Conservation (phyloP, 2,329 filamentous ascomycete genomes). For the Cryphonectria radicalis region DNA sequence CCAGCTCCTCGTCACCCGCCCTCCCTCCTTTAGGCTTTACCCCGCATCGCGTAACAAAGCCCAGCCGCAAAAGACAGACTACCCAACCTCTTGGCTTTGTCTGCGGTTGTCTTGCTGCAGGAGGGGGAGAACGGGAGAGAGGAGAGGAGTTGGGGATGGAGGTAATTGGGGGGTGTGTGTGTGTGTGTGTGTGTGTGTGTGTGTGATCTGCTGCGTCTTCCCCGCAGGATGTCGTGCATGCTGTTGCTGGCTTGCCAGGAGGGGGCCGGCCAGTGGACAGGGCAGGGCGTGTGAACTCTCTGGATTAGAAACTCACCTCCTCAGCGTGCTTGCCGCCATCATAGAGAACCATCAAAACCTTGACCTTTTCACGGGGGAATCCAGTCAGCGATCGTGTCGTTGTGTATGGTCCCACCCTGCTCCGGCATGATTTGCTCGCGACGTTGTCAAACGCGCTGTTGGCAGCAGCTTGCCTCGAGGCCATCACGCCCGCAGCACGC, state of each 20-base stretch:
- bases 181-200: neutral
- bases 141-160: conserved; percentile 17
- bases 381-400: conserved; percentile 63
- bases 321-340: conserved; percentile 88
- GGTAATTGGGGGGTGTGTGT: neutral
- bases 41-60: conserved; percentile 5
- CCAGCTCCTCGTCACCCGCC: neutral
- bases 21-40: neutral
- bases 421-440: conserved; percentile 20
- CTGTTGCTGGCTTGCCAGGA: neutral
- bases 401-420: conserved; percentile 40
- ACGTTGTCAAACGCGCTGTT: conserved; percentile 11
- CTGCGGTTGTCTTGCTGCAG: neutral
- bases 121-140: neutral
- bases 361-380: conserved; percentile 69
- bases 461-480: conserved; percentile 28
- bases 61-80: conserved; percentile 10
- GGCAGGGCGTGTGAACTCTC: too few relatives aligned
- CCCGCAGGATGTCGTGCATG: conserved; percentile 3
- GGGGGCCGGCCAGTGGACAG: neutral
- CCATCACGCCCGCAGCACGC: conserved; percentile 21
- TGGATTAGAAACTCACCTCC: conserved; percentile 63
- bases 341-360: conserved; percentile 93
- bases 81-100: neutral
- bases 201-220: neutral